Base-by-base conservation (phyloP, 2,329 filamentous ascomycete genomes). In the Pyrenophora teres region DNA sequence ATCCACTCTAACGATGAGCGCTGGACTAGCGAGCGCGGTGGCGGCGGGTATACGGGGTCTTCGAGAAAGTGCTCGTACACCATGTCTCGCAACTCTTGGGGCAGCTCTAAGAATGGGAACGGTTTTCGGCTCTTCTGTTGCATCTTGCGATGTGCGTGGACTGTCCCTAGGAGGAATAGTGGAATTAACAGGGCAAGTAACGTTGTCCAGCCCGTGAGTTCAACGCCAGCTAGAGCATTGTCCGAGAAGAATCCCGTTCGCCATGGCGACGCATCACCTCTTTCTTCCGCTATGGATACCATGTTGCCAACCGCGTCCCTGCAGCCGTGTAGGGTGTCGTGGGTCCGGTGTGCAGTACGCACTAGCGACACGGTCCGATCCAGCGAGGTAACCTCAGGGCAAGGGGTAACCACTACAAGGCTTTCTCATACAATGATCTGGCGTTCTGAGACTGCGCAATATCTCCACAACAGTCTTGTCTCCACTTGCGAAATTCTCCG, bases 61-160 rank as follows among this genome's bases (percentile, higher is more conserved):
- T 73, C 67, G 13, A 70, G 44, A 0, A 71, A 54, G 40, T 71
- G 50, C 9, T 62, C 57, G 42, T 71, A 73, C 3, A 72, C 64
- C 62, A 69, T 69, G 6, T 69, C 64, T n/a, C 69, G 57, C 7
- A 73, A 49, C 44, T 73, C 69, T 27, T 64, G 62, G 2, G 70
- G 70, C 2, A 73, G 54, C 0, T 65, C 47, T 46, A 71, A 23
- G 48, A 72, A 71, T 0, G 53, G 67, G 32, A 69, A 73, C 1
- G 67, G 60, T 32, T 48, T 57, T 36, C 52, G 42, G 12, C 53
- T 54, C 10, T 51, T 40, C 19, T 54, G 41, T 12, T 65, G 57
- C 61, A 66, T 67, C 19, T 49, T 68, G 49, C 32, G 59, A 58
- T 59, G 39, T 54, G 33, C 48, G 27, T 40, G 30, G 46, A 58